Percentiles rank a stretch among this genome's conserved stretches.
Evolutionary conservation across 2,329 filamentous ascomycete genomes (phyloP).

Genomic region (Neurospora sp.): DNA sequence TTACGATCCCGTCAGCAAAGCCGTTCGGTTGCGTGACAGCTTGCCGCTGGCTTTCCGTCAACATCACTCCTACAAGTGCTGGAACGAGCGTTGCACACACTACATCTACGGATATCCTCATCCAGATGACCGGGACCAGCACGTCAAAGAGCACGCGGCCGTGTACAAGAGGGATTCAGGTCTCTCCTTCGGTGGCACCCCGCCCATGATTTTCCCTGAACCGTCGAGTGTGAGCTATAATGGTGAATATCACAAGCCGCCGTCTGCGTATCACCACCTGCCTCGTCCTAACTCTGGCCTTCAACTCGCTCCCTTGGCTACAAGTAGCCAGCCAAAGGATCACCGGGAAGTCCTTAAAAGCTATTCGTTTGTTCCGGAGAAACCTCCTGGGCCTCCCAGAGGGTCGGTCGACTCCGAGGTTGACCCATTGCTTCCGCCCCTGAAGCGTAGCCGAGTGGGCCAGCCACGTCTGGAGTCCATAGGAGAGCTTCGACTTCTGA

Average conservation of each 20-base stretch:
- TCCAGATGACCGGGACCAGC: constrained; percentile 40
- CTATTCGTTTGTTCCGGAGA: constrained; percentile 31
- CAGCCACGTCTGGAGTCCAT: constrained; percentile 47
- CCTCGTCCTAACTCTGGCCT: constrained; percentile 23
- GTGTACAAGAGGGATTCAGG: constrained; percentile 35
- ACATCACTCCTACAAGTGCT: constrained; percentile 42
- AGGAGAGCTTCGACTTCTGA: constrained; percentile 41
- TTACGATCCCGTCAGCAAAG: constrained; percentile 37
- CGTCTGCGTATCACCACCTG: constrained; percentile 30
- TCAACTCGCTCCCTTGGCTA: constrained; percentile 27
- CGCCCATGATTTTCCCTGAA: constrained; percentile 27
- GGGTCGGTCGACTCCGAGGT: constrained; percentile 36
- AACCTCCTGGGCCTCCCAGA: constrained; percentile 23
- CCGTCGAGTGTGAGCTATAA: constrained; percentile 22
- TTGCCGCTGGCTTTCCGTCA: constrained; percentile 26
- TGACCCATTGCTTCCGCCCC: constrained; percentile 42
- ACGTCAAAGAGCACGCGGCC: constrained; percentile 35
- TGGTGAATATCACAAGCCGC: constrained; percentile 23
- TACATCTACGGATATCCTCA: constrained; percentile 49
- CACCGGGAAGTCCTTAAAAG: constrained; percentile 30
- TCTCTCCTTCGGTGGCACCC: constrained; percentile 29
- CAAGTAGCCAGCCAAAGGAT: constrained; percentile 26
- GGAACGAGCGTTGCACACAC: constrained; percentile 43
- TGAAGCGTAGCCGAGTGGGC: constrained; percentile 42
- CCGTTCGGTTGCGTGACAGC: constrained; percentile 28